Percentiles rank a stretch among this genome's conserved stretches.
phyloP scores from a whole-genome alignment of 495 filamentous ascomycete genomes.

The Bathelium albidoporum region DNA sequence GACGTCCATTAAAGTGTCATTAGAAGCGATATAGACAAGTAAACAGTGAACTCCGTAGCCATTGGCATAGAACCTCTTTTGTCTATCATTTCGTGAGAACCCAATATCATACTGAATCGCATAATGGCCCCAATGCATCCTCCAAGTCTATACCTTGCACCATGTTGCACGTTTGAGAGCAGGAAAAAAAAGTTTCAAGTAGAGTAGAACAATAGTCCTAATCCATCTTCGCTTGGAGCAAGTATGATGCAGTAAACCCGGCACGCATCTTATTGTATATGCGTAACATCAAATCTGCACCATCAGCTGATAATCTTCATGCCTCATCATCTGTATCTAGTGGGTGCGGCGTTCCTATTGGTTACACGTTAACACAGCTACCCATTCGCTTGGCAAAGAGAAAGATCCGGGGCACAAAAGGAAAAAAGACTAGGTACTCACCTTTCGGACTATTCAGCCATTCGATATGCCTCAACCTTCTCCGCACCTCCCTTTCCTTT shows the following conservation, averaged over 20 bases:
- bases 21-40: too few species aligned
- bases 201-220: too few species aligned
- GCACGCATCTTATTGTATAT: not conserved
- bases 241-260: not conserved
- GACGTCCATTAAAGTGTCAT: too few species aligned
- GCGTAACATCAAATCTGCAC: not conserved
- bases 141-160: not conserved
- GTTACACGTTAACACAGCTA: conserved; percentile 33
- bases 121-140: not conserved
- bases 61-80: too few species aligned
- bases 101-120: not conserved
- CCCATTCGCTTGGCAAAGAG: not conserved
- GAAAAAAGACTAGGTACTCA: not conserved
- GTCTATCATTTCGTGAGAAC: not conserved
- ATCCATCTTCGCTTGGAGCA: too few species aligned
- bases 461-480: conserved; percentile 87
- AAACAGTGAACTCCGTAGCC: too few species aligned
- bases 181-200: too few species aligned
- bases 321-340: conserved; percentile 35
- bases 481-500: conserved; percentile 83
- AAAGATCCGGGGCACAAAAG: conserved; percentile 1
- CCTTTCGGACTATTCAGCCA: conserved; percentile 63
- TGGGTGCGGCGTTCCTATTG: conserved; percentile 36
- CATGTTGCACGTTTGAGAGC: too few species aligned
- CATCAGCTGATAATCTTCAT: not conserved